These are phyloP conservation scores for Xanthoceras sorbifolium DNA, from an alignment of 345 rosid species.

Conservation along the genomic window DNA sequence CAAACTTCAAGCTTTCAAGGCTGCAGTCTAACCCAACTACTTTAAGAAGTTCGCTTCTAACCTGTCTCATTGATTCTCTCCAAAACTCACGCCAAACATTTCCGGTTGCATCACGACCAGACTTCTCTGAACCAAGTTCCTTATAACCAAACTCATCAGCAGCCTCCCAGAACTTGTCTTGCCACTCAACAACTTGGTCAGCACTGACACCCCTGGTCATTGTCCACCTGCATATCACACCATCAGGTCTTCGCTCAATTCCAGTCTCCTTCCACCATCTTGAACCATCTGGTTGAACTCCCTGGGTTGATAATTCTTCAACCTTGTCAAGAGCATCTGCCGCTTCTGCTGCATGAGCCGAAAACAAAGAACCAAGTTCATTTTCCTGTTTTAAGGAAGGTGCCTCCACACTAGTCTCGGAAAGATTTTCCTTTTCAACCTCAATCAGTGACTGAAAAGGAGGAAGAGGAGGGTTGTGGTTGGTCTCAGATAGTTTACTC, in stretches of 20 bases:
- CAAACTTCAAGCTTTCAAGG: neutral
- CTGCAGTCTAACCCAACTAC: neutral
- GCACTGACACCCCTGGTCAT: conserved; percentile 83
- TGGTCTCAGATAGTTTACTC: conserved; percentile 50
- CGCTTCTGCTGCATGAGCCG: conserved; percentile 77
- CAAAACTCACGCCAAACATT: conserved; percentile 90
- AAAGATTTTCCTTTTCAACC: conserved; percentile 37
- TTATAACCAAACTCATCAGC: conserved; percentile 82
- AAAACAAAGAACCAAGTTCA: conserved; percentile 49
- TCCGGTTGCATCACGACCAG: conserved; percentile 83
- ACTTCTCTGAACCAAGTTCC: conserved; percentile 97
- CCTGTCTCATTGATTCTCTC: conserved; percentile 94
- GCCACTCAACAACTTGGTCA: conserved; percentile 83
- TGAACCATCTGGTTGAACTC: conserved; percentile 59
- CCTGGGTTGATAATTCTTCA: conserved; percentile 44
- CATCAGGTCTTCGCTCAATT: conserved; percentile 70
- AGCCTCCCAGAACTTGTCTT: conserved; percentile 98
- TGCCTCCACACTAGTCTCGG: conserved; percentile 36
- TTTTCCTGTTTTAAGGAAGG: conserved; percentile 39
- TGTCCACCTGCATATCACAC: conserved; percentile 90
- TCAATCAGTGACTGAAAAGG: conserved; percentile 71
- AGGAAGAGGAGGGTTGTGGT: conserved; percentile 48
- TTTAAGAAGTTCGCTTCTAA: conserved; percentile 27
- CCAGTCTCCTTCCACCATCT: conserved; percentile 96
- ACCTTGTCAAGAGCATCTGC: conserved; percentile 65